A percentile compares a stretch with the other conserved stretches of the same genome.
phyloP scores from a whole-genome alignment of 371 early-diverging fungal genomes.

The Batrachochytrium dendrobatidis region DNA sequence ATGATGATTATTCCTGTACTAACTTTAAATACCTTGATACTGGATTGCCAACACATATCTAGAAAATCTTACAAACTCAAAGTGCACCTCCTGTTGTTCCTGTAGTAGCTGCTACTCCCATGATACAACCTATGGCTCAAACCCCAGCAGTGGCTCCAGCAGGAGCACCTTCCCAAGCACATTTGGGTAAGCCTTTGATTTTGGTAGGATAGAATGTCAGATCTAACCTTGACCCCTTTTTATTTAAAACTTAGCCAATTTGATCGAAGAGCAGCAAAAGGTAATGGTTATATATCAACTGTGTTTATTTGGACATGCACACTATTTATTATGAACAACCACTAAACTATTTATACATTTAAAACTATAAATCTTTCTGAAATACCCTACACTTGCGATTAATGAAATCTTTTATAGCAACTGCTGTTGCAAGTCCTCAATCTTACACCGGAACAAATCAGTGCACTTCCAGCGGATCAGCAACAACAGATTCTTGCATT shows the following conservation, averaged over 20 bases:
- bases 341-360: background rate
- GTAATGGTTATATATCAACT: constrained; percentile 8
- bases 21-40: background rate
- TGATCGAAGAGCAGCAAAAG: constrained; percentile 43
- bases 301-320: background rate
- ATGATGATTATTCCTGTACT: background rate
- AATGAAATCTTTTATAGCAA: constrained; percentile 25
- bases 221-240: too few species aligned
- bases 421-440: constrained; percentile 49
- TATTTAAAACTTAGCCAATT: too few species aligned
- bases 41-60: background rate
- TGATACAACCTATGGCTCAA: too few species aligned
- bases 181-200: too few species aligned
- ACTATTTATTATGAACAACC: background rate
- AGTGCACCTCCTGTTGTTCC: background rate
- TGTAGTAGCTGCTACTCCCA: background rate
- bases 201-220: too few species aligned
- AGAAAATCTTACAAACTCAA: constrained; percentile 12
- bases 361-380: background rate
- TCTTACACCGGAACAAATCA: constrained; percentile 53
- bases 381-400: background rate
- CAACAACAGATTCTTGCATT: constrained; percentile 43
- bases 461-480: constrained; percentile 50
- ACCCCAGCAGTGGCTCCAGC: too few species aligned
- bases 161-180: too few species aligned